Evolutionary conservation across 83 land plant species (phyloP), one percentile per base, ranked within the genome.

Genomic region (Larix sibirica): DNA sequence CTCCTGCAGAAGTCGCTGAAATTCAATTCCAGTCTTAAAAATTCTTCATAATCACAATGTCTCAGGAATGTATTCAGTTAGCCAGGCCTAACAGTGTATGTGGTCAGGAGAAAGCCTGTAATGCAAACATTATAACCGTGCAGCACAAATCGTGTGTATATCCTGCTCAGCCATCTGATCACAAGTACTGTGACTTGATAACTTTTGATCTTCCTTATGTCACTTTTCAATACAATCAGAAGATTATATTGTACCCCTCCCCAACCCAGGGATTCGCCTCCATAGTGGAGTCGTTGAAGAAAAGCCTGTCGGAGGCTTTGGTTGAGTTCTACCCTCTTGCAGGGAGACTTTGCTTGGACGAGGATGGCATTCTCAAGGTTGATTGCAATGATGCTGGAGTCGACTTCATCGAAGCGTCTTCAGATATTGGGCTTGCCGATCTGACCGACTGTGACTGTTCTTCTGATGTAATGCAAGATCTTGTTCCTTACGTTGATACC

Each of bases 151-250:
- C 50, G 6, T 47, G 50, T 47, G 50, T 47, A 6, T 47, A 1
- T 8, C 50, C 50, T 47, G 50, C 50, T 47, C 50, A 85, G 69
- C 60, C 56, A 21, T 13, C 83, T 5, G 89, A 83, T 47, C 75
- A 64, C 33, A 80, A 65, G 75, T 61, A 81, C 17, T 92, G 90
- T 62, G 92, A 88, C 54, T 74, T 93, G 65, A 78, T 81, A 61
- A 93, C 95, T 31, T 93, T 93, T 77, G 95, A 93, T 79, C 93
- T 93, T 33, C 95, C 95, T 8, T 93, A 89, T 81, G 63, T 93
- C 21, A 89, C 93, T 28, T 93, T 93, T 74, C 91, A 87, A 79
- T 93, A 90, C 70, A 93, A 93, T 86, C 93, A 90, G 81, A 93
- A 93, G 89, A 62, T 93, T 47, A 3, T 93, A 77, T 61, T 93